Evolutionary conservation across 768 basidiomycete species (phyloP), one percentile per base, ranked within the genome.

Genomic region (Cyclocybe cylindracea): DNA sequence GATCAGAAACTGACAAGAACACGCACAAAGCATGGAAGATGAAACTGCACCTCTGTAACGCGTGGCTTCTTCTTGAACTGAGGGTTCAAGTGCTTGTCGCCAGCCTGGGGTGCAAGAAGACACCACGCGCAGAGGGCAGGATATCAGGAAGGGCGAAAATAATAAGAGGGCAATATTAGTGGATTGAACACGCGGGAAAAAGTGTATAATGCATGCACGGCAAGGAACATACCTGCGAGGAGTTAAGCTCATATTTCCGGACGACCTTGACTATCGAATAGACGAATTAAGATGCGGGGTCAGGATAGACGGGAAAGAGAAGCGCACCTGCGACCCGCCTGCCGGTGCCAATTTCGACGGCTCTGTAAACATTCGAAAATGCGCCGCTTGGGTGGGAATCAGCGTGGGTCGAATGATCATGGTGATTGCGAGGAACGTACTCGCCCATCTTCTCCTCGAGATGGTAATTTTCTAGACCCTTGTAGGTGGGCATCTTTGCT

Each of bases 281-380:
- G 54, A 59, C 43, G 58, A 61, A 42, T 43, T 14, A 56, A 39
- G n/a, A 51, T 38, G 61, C 33, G 46, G 39, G 41, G 53, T 49
- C 37, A 51, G 33, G 50, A 57, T 55, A 29, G 48, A 39, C 55
- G 6, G 52, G 31, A 48, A 40, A 33, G 33, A 38, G 39, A 32
- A 56, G 78, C 80, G 59, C 66, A 87, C 94, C 87, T 58, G 95
- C 95, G 39, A 94, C 87, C 68, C 85, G 88, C 62, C 85, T 79
- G 38, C 86, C 85, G 9, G 85, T 87, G 35, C 77, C 73, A 43
- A 83, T 77, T 66, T 98, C 90, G 48, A 88, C 61, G 10, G 94
- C 96, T 66, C 91, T 91, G 79, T 96, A 99, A 7, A 99, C 96
- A 65, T 97, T 93, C n/a, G 95, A 98, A 68, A 99, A 99, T 39